A percentile compares a stretch with the other conserved stretches of the same genome.
Conservation (phyloP, 345 rosid species). For the Boechera divaricarpa region DNA sequence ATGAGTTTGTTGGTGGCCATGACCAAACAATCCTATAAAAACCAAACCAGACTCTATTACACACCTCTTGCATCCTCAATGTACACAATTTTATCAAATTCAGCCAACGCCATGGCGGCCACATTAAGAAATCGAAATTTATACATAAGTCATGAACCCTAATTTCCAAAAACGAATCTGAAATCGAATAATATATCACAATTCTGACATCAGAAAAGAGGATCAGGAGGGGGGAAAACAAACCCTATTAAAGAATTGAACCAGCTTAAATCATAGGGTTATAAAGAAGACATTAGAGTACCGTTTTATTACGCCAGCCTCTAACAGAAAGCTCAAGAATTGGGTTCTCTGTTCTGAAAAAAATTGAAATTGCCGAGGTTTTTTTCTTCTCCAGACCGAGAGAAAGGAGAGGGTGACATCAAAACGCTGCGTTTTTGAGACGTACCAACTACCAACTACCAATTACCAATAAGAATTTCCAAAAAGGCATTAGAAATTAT, state of each 20-base stretch:
- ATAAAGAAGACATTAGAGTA: constrained; percentile 3
- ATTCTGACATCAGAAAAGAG: background rate
- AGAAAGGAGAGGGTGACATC: too few relatives aligned
- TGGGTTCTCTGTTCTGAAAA: constrained; percentile 10
- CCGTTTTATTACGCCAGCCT: constrained; percentile 36
- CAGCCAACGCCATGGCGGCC: background rate
- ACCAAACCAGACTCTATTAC: constrained; percentile 4
- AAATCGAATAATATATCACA: constrained; percentile 16
- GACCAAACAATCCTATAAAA: constrained; percentile 39
- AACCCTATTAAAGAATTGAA: constrained; percentile 31
- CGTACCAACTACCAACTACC: too few relatives aligned
- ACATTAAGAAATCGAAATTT: background rate
- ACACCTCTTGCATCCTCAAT: background rate
- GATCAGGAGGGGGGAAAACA: background rate
- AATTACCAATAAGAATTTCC: too few relatives aligned
- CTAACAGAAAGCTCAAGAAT: constrained; percentile 11
- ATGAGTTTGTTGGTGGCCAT: constrained; percentile 84
- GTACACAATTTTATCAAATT: constrained; percentile 4
- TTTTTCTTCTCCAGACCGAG: constrained; percentile 8
- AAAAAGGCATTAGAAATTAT: too few relatives aligned
- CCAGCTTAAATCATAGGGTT: constrained; percentile 3
- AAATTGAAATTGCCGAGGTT: constrained; percentile 26
- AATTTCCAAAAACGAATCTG: background rate
- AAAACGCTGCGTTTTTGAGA: too few relatives aligned
- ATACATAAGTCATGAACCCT: constrained; percentile 13